Evolutionary conservation across 176 grass and related monocot species (phyloP).

Genomic region (Oryza meridionalis): DNA sequence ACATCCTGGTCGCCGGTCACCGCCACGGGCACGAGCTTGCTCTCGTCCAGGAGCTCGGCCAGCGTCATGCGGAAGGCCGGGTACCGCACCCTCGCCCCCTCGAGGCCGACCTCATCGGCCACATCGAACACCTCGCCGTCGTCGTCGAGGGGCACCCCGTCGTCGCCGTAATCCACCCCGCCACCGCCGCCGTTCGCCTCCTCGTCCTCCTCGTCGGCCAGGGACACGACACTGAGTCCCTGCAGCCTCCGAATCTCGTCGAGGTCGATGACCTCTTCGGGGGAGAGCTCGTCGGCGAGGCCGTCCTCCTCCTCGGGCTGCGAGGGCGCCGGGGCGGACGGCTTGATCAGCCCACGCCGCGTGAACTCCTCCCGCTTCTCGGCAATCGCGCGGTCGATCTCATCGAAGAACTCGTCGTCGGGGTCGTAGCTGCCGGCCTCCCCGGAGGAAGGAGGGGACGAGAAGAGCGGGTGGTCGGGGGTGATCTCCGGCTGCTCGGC

Average conservation of each 20-base stretch:
- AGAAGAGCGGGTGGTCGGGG: constrained; percentile 53
- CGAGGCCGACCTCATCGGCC: constrained; percentile 54
- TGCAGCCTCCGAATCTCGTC: constrained; percentile 71
- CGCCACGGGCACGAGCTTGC: constrained; percentile 81
- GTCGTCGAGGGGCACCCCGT: constrained; percentile 47
- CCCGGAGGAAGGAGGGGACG: constrained; percentile 26
- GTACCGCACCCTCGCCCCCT: constrained; percentile 49
- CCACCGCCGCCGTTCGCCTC: constrained; percentile 7
- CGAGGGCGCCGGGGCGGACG: constrained; percentile 26
- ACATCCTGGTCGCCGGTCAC: constrained; percentile 90
- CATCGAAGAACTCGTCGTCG: constrained; percentile 71
- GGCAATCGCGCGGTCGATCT: constrained; percentile 79
- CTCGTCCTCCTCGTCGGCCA: constrained; percentile 47
- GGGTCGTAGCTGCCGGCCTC: constrained; percentile 51
- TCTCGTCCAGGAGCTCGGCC: constrained; percentile 94
- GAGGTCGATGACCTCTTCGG: constrained; percentile 75
- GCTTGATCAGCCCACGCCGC: constrained; percentile 53
- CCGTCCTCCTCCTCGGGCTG: constrained; percentile 42
- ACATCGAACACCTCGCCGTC: constrained; percentile 54
- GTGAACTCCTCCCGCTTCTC: constrained; percentile 84
- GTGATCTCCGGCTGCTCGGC: constrained; percentile 55
- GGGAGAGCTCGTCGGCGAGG: constrained; percentile 68
- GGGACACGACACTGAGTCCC: constrained; percentile 55
- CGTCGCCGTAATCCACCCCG: constrained; percentile 37
- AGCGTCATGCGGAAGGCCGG: constrained; percentile 89